Percentiles rank a stretch among this genome's conserved stretches.
These are phyloP conservation scores for Plectosphaerella sp. DNA, from an alignment of 2,329 filamentous ascomycete species.

Conservation along the genomic window DNA sequence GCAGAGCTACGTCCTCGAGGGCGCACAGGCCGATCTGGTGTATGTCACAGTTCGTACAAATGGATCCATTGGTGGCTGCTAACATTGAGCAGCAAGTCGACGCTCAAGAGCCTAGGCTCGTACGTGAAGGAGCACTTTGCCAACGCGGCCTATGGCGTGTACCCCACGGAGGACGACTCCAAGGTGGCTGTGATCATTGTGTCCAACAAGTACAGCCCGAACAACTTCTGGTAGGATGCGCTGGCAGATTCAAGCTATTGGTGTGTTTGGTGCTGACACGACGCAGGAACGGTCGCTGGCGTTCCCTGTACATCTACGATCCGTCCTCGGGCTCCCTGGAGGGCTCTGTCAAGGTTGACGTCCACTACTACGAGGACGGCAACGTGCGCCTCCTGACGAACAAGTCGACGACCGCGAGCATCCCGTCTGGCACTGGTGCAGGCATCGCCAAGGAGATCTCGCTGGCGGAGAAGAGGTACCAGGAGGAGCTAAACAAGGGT, in stretches of 20 bases:
- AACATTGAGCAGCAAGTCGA: slow-evolving; percentile 62
- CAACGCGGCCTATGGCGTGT: slow-evolving; percentile 75
- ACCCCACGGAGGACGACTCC: slow-evolving; percentile 71
- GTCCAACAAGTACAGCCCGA: slow-evolving; percentile 94
- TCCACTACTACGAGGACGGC: slow-evolving; percentile 99
- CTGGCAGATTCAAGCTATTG: background rate
- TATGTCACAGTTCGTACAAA: slow-evolving; percentile 39
- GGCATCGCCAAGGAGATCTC: slow-evolving; percentile 77
- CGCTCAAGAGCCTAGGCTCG: slow-evolving; percentile 68
- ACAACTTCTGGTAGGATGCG: slow-evolving; percentile 80
- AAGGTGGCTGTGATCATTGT: slow-evolving; percentile 79
- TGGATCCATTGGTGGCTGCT: slow-evolving; percentile 9
- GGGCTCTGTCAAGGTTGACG: slow-evolving; percentile 85
- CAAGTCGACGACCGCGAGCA: slow-evolving; percentile 63
- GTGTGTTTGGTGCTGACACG: slow-evolving; percentile 11
- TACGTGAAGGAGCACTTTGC: slow-evolving; percentile 90
- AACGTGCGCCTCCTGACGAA: slow-evolving; percentile 92
- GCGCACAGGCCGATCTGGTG: slow-evolving; percentile 74
- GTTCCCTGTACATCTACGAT: slow-evolving; percentile 77
- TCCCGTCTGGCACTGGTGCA: slow-evolving; percentile 59
- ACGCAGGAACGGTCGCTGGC: slow-evolving; percentile 88
- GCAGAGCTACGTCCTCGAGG: slow-evolving; percentile 76
- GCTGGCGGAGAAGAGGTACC: slow-evolving; percentile 80
- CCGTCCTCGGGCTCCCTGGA: slow-evolving; percentile 64
- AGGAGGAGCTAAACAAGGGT: slow-evolving; percentile 90